Evolutionary conservation across 2,329 filamentous ascomycete species (phyloP), one percentile per base, ranked within the genome.

Genomic region (Colletotrichum sp.): DNA sequence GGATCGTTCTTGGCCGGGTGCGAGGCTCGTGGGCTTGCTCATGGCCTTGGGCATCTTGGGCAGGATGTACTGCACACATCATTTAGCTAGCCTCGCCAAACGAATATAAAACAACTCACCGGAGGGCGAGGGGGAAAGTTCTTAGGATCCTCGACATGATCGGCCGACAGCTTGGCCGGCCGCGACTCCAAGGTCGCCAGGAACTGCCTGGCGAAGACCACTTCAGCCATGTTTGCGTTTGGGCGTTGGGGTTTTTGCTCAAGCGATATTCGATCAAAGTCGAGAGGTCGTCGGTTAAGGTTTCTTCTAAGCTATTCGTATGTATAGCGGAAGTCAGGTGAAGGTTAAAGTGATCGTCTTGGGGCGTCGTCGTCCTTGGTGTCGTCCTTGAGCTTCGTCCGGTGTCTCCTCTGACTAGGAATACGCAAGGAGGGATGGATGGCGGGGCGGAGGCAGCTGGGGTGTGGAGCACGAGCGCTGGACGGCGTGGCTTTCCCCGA

Each of bases 71-170:
- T 96, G 6, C 38, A 13, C 6, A 15, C 10, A 8, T 60, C 10
- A 8, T 60, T 38, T 13, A 67, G 34, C 58, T 67, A 64, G 77
- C 32, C 71, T 71, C 77, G 60, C 34, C 32, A 36, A 60, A 24
- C 15, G 32, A 79, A 82, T 43, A 38, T 32, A 66, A 84, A 82
- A 30, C 38, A 66, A 84, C 93, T 34, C 91, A 98, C 96, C 18
- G 96, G 94, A 78, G 92, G 90, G 77, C 94, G 92, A 30, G 94
- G 88, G 28, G 95, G 94, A 83, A 96, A 96, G 79, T 90, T 92
- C 80, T 93, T 93, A 66, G 95, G 92, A 82, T 98, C 95, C 85
- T 96, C 95, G 84, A 98, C 93, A 92, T 98, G 94, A 84, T 99
- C 95, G 78, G 94, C 89, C n/a, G 94, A 92, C 78, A 99, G 91